phyloP scores from a whole-genome alignment of 331 rosid species.

The Phaseolus coccineus region DNA sequence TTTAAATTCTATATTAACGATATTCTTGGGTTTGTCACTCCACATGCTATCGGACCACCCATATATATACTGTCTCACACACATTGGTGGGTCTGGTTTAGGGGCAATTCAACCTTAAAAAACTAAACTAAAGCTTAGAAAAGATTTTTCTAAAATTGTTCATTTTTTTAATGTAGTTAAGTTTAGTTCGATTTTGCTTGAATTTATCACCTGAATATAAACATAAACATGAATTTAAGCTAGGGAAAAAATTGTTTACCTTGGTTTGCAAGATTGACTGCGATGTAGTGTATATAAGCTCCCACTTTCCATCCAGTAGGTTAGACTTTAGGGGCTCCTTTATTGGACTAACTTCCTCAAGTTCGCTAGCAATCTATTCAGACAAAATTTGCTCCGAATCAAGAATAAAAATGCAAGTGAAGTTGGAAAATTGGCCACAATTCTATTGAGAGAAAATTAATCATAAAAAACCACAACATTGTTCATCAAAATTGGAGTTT shows the following conservation, averaged over 20 bases:
- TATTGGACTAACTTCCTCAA: slow-evolving; percentile 82
- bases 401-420: slow-evolving; percentile 42
- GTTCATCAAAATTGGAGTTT: not conserved
- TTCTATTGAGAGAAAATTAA: not conserved
- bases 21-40: no score
- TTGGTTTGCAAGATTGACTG: slow-evolving; percentile 57
- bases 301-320: slow-evolving; percentile 91
- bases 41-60: no score
- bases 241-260: slow-evolving; percentile 36
- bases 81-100: no score
- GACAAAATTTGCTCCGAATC: slow-evolving; percentile 54
- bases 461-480: not conserved
- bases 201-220: not conserved
- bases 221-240: not conserved
- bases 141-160: no score
- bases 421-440: slow-evolving; percentile 3
- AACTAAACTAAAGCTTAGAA: no score
- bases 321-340: slow-evolving; percentile 83
- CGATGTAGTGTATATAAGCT: slow-evolving; percentile 65
- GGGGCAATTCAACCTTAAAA: no score
- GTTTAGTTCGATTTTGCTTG: no score
- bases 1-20: no score
- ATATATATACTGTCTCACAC: no score
- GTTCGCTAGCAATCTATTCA: slow-evolving; percentile 87
- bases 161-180: no score